Evolutionary conservation across 139 green algal genomes (phyloP).

Genomic region (Haematococcus sp.): DNA sequence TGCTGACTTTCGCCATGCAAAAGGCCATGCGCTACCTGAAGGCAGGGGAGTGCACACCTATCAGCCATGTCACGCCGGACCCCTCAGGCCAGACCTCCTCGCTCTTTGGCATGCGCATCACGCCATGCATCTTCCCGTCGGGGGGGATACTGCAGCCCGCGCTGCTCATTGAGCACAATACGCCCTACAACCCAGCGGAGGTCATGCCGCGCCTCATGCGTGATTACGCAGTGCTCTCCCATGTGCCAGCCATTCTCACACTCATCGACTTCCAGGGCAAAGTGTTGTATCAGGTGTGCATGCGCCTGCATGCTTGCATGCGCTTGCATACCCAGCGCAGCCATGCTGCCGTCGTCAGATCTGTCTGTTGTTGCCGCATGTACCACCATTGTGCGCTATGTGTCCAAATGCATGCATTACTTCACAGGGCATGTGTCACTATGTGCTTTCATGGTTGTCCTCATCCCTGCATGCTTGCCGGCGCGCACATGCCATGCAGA

Average conservation of each 20-base stretch:
- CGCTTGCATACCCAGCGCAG: no score
- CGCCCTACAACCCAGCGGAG: slow-evolving; percentile 39
- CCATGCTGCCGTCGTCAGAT: no score
- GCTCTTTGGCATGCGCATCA: slow-evolving; percentile 44
- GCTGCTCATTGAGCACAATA: slow-evolving; percentile 47
- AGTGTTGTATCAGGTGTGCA: not conserved
- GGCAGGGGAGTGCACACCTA: slow-evolving; percentile 16
- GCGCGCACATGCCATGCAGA: slow-evolving; percentile 23
- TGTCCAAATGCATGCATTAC: not conserved
- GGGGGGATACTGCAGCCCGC: slow-evolving; percentile 14
- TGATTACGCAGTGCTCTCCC: slow-evolving; percentile 46
- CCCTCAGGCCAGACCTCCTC: slow-evolving; percentile 32
- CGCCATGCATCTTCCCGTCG: slow-evolving; percentile 29
- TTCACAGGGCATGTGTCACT: no score
- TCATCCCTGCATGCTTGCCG: no score
- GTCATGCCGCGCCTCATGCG: slow-evolving; percentile 47
- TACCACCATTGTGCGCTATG: not conserved
- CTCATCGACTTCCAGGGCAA: slow-evolving; percentile 45
- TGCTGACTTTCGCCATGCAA: slow-evolving; percentile 47
- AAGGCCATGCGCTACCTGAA: slow-evolving; percentile 41
- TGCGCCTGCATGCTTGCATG: no score
- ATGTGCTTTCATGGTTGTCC: no score
- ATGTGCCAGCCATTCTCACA: slow-evolving; percentile 50
- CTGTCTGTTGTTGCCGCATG: not conserved
- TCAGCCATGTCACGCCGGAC: slow-evolving; percentile 46